phyloP scores from a whole-genome alignment of 371 early-diverging fungal genomes.

The Syncephalastrum contaminatum region DNA sequence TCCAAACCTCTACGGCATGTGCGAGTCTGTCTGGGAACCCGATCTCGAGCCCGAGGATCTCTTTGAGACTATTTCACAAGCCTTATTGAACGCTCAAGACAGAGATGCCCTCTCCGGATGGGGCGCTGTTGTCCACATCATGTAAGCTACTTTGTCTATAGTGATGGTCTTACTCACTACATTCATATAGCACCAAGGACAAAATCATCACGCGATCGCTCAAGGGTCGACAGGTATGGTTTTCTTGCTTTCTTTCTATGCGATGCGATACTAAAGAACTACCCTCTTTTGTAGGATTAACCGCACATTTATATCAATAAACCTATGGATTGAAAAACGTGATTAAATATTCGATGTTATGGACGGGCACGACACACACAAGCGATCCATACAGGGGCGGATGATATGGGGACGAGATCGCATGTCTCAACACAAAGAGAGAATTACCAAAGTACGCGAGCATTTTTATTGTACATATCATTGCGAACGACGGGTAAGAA shows the following conservation, averaged over 20 bases:
- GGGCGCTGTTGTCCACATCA: conserved; percentile 97
- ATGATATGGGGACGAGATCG: too few relatives aligned
- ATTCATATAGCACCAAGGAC: conserved; percentile 71
- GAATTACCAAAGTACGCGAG: too few relatives aligned
- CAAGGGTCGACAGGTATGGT: conserved; percentile 81
- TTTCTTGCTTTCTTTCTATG: not conserved
- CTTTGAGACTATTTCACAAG: conserved; percentile 97
- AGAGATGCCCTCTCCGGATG: conserved; percentile 98
- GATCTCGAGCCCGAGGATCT: conserved; percentile 97
- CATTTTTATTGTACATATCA: too few relatives aligned
- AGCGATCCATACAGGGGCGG: too few relatives aligned
- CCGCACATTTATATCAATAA: not conserved
- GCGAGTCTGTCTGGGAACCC: conserved; percentile 98
- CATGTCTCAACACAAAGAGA: too few relatives aligned
- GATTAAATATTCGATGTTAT: too few relatives aligned
- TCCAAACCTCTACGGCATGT: conserved; percentile 94
- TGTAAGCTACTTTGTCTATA: conserved; percentile 52
- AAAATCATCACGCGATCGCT: conserved; percentile 84
- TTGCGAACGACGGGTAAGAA: too few relatives aligned
- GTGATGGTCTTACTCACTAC: conserved; percentile 1
- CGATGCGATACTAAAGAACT: not conserved
- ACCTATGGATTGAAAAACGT: too few relatives aligned
- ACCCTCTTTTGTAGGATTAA: not conserved
- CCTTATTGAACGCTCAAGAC: conserved; percentile 96
- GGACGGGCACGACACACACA: too few relatives aligned